These are phyloP conservation scores for Hanseniaspora singularis DNA, from an alignment of 805 yeast species.

Conservation along the genomic window DNA sequence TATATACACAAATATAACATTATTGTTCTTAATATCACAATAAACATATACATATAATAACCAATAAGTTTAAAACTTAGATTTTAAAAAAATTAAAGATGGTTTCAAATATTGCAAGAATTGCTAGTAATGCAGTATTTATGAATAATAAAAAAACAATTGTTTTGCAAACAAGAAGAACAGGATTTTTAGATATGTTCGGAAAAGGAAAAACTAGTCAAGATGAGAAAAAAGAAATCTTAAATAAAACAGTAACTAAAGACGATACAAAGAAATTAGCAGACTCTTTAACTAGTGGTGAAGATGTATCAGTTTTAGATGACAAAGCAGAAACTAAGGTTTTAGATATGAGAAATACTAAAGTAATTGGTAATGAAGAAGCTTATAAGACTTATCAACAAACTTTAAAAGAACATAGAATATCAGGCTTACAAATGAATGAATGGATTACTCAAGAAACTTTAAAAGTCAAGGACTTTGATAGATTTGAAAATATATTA, in stretches of 20 bases:
- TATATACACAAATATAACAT: too few species aligned
- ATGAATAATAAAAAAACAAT: not conserved
- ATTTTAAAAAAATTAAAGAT: too few species aligned
- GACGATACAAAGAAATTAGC: slow-evolving; percentile 1
- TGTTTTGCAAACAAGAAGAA: slow-evolving; percentile 1
- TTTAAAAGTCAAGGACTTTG: not conserved
- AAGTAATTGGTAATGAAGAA: slow-evolving; percentile 1
- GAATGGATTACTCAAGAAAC: not conserved
- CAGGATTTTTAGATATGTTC: slow-evolving; percentile 1
- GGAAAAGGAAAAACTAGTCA: not conserved
- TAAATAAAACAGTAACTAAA: not conserved
- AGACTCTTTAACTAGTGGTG: slow-evolving; percentile 1
- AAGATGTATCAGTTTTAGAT: not conserved
- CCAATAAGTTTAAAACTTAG: too few species aligned
- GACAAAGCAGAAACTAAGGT: not conserved
- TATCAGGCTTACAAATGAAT: not conserved
- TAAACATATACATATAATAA: too few species aligned
- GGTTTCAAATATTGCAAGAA: not conserved
- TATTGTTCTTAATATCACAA: too few species aligned
- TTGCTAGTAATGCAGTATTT: not conserved
- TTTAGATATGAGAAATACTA: slow-evolving; percentile 1
- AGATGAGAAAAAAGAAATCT: not conserved
- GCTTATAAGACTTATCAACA: not conserved
- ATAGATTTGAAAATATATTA: slow-evolving; percentile 6
- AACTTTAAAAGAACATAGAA: slow-evolving; percentile 1